Base-by-base conservation (phyloP, 2,329 filamentous ascomycete species). In the Aquanectria penicillioides region DNA sequence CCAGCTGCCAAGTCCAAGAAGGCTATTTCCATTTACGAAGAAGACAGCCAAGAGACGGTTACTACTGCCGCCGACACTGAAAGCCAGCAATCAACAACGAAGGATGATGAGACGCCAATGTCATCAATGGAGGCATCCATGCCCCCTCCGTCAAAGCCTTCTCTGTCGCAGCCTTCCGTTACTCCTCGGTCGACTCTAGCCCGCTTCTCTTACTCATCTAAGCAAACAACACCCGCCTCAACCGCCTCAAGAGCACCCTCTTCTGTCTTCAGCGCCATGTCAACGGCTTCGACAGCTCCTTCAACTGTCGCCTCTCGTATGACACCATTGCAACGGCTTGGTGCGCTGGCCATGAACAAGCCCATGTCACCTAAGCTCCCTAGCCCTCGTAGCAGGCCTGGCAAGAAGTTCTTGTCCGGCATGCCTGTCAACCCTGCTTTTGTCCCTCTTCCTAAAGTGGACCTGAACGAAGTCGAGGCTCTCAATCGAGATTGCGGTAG, bases 321-420 rank as follows among this genome's bases (percentile, higher is more conserved):
- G 65, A 86, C 84, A 0, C 83, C 84, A 3, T 73, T 87, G 4
- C 83, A 86, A 60, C 81, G 83, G 37, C 77, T 87, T 25, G 82
- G 83, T 13, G 77, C 75, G 26, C 77, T 76, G 57, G 84, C 84
- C 1, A 58, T 72, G 46, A 71, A 63, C 29, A 48, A 49, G 1
- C 58, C 68, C 20, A 61, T 64, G 57, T 72, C 74, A 8, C 71
- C 73, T 10, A 72, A 69, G 28, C 59, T 69, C 13, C 61, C 70
- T n/a, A 71, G 71, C 59, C 65, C 73, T 5, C 69, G 67, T 34
- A 54, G 65, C 23, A 69, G 64, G 54, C 56, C 56, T 51, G 61
- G 55, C 31, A 66, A 58, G 17, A 66, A 65, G 33, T 73, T 71
- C 36, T 64, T 77, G 4, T 70, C 74, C 9, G 74, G 73, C 7